These are phyloP conservation scores for Bryoglossum gracile DNA, from an alignment of 495 filamentous ascomycete species.

Conservation along the genomic window DNA sequence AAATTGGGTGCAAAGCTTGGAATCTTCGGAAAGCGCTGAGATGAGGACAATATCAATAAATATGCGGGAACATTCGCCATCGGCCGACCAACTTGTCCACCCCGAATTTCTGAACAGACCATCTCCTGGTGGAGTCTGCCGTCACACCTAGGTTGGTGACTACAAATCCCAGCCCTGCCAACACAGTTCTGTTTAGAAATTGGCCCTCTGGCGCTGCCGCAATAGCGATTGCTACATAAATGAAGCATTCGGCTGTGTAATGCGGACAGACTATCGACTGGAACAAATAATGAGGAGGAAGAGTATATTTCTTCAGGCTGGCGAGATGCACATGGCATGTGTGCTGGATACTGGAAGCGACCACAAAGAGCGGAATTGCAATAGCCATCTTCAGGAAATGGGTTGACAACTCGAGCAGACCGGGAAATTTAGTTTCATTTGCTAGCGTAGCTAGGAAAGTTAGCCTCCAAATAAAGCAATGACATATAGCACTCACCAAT, in stretches of 20 bases:
- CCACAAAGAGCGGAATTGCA: constrained; percentile 57
- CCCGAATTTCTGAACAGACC: constrained; percentile 80
- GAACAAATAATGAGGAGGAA: constrained; percentile 65
- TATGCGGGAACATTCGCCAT: constrained; percentile 77
- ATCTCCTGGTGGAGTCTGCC: constrained; percentile 65
- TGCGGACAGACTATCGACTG: constrained; percentile 71
- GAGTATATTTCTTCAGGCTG: constrained; percentile 73
- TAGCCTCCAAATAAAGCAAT: background rate
- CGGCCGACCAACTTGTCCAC: constrained; percentile 52
- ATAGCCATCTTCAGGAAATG: constrained; percentile 50
- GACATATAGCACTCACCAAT: constrained; percentile 44
- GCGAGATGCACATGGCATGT: constrained; percentile 74
- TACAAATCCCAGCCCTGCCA: constrained; percentile 64
- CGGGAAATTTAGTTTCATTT: constrained; percentile 1
- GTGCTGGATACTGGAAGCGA: constrained; percentile 72
- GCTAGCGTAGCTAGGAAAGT: constrained; percentile 7
- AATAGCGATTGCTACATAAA: constrained; percentile 74
- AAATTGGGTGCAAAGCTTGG: constrained; percentile 63
- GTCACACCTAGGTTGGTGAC: constrained; percentile 73
- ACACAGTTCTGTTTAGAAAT: constrained; percentile 65
- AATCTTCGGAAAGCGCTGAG: constrained; percentile 43
- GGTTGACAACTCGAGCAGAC: constrained; percentile 27
- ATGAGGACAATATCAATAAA: constrained; percentile 46
- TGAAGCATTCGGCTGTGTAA: constrained; percentile 78
- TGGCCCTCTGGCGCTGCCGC: constrained; percentile 57